phyloP scores from a whole-genome alignment of 805 yeast genomes.

The Saccharomycopsis selenospora region DNA sequence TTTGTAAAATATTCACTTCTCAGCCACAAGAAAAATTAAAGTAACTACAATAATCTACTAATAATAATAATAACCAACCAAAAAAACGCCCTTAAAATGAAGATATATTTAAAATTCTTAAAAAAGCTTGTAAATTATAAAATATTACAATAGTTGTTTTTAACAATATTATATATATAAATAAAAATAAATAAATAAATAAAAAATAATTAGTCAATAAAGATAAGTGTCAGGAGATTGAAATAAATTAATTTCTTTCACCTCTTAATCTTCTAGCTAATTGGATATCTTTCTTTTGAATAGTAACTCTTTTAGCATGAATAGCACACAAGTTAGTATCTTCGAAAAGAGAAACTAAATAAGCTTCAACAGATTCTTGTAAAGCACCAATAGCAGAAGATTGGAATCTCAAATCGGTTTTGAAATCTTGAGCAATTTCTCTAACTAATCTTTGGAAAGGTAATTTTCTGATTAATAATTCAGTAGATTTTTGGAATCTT shows the following conservation, averaged over 20 bases:
- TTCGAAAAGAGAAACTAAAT: conserved; percentile 76
- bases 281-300: conserved; percentile 85
- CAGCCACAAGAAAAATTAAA: too few relatives aligned
- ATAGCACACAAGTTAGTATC: conserved; percentile 88
- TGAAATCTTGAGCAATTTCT: conserved; percentile 82
- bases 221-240: conserved; percentile 22
- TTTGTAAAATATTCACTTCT: too few relatives aligned
- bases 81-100: too few relatives aligned
- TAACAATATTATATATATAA: too few relatives aligned
- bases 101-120: too few relatives aligned
- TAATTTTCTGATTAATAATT: conserved; percentile 76
- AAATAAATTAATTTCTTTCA: conserved; percentile 53
- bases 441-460: conserved; percentile 88
- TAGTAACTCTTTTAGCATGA: conserved; percentile 89
- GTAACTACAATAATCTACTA: too few relatives aligned
- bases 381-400: conserved; percentile 84
- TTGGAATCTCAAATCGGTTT: conserved; percentile 82
- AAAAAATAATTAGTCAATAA: conserved; percentile 4
- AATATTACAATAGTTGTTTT: too few relatives aligned
- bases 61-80: too few relatives aligned
- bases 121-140: too few relatives aligned
- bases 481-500: conserved; percentile 86
- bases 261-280: conserved; percentile 90
- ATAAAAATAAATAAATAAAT: conserved; percentile 3
- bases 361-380: conserved; percentile 86